These are phyloP conservation scores for Gossypium mustelinum DNA, from an alignment of 345 rosid species.

Conservation along the genomic window DNA sequence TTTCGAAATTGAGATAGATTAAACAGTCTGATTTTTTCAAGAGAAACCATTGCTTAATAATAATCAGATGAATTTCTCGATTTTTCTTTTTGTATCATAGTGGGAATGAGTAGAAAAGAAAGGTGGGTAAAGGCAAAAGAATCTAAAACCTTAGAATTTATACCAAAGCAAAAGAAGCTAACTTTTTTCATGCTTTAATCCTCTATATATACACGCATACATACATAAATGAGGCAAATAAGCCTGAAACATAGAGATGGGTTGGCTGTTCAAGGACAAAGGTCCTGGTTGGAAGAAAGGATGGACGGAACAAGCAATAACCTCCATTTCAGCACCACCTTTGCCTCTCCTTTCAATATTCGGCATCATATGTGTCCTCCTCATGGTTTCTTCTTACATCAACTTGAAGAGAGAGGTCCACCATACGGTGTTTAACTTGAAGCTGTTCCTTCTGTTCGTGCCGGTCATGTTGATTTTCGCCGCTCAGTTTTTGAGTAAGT, in stretches of 20 bases:
- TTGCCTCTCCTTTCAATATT: slow-evolving; percentile 48
- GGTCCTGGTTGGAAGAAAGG: slow-evolving; percentile 69
- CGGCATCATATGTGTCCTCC: slow-evolving; percentile 44
- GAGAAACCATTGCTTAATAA: no score
- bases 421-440: slow-evolving; percentile 38
- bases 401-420: slow-evolving; percentile 49
- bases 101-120: slow-evolving; percentile 19
- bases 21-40: no score
- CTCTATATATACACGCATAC: background rate
- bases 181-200: background rate
- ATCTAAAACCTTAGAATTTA: slow-evolving; percentile 34
- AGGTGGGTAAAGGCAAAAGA: slow-evolving; percentile 25
- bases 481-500: slow-evolving; percentile 26
- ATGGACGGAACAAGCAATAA: slow-evolving; percentile 49
- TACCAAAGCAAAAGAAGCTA: slow-evolving; percentile 31
- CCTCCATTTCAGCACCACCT: slow-evolving; percentile 59
- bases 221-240: background rate
- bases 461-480: slow-evolving; percentile 55
- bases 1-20: no score
- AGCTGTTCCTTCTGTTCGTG: slow-evolving; percentile 49
- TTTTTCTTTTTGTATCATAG: background rate
- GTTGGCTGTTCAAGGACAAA: slow-evolving; percentile 53
- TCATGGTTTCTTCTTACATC: slow-evolving; percentile 47
- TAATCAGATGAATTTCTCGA: no score
- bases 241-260: slow-evolving; percentile 26